Evolutionary conservation across 306 rosid species (phyloP), one percentile per base, ranked within the genome.

Genomic region (Vigna radiata): DNA sequence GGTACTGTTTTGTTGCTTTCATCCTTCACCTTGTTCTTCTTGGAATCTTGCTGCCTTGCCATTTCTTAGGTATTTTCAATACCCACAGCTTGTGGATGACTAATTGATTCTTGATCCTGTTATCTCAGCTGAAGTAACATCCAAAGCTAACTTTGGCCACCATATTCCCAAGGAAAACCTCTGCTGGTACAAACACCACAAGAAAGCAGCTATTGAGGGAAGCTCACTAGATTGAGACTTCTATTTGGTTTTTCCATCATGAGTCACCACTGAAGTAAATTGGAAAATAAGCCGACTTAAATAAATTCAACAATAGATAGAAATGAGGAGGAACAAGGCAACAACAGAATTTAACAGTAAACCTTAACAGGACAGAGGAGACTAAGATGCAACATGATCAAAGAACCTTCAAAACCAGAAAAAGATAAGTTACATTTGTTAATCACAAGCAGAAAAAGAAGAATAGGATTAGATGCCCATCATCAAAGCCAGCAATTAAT

Each of bases 1-100:
- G 98, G 89, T 53, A 89, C 91, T 63, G 90, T 73, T 6, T 82
- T 87, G n/a, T 46, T 74, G 76, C 59, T 75, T 66, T 84, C 75
- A 3, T 79, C 75, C 61, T 68, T 82, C 61, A 29, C 54, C 80
- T 64, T 87, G 65, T 55, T 86, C 66, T 75, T 77, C 71, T 77
- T 76, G 55, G 55, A 71, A 43, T 82, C 83, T 56, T 81, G 72
- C 33, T 52, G 23, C 46, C 76, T 72, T 5, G 15, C 56, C 56
- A 65, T 79, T 72, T 74, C 85, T 55, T 33, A 37, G 12, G 25
- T 52, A 72, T 68, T 77, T 46, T 77, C 59, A 19, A 82, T 68
- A 47, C 46, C 78, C 16, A 3, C 16, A 29, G 60, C 67, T 46
- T 59, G 37, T 64, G 75, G 19, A 71, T 81, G 62, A 73, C 70